Conservation (phyloP, 352 stramenopile genomes). For the Phytophthora cactorum region DNA sequence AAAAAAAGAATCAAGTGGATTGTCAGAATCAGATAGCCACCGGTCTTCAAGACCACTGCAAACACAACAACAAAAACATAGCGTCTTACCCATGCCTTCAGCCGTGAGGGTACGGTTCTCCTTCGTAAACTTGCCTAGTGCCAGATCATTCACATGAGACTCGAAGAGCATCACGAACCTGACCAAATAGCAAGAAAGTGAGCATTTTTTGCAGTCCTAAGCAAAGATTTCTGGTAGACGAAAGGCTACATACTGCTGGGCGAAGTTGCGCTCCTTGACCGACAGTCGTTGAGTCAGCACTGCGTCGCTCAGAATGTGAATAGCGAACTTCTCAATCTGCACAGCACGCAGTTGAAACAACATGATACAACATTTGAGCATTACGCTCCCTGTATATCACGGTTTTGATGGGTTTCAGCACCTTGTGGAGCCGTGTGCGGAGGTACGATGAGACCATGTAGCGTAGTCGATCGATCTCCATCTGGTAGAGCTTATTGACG, state of each 20-base stretch:
- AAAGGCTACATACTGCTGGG: constrained; percentile 59
- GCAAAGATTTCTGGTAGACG: not conserved
- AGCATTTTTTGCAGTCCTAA: not conserved
- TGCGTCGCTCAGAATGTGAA: constrained; percentile 60
- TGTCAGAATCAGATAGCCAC: constrained; percentile 8
- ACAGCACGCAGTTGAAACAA: not conserved
- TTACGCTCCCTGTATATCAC: too few relatives aligned
- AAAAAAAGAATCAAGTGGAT: not conserved
- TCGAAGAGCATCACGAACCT: constrained; percentile 72
- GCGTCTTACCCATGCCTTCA: constrained; percentile 72
- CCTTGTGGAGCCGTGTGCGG: constrained; percentile 77
- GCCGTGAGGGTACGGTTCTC: constrained; percentile 61
- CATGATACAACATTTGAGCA: not conserved
- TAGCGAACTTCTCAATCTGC: constrained; percentile 81
- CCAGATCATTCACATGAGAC: constrained; percentile 74
- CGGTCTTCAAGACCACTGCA: not conserved
- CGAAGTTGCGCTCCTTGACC: constrained; percentile 75
- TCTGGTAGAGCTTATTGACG: constrained; percentile 88
- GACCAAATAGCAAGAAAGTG: constrained; percentile 1
- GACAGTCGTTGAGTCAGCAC: constrained; percentile 64
- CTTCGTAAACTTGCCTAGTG: constrained; percentile 63
- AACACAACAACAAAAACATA: not conserved
- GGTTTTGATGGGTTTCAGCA: constrained; percentile 12
- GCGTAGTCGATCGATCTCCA: constrained; percentile 88
- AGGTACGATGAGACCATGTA: constrained; percentile 89